Base-by-base conservation (phyloP, 2,329 filamentous ascomycete genomes). In the Fusarium aywerte region DNA sequence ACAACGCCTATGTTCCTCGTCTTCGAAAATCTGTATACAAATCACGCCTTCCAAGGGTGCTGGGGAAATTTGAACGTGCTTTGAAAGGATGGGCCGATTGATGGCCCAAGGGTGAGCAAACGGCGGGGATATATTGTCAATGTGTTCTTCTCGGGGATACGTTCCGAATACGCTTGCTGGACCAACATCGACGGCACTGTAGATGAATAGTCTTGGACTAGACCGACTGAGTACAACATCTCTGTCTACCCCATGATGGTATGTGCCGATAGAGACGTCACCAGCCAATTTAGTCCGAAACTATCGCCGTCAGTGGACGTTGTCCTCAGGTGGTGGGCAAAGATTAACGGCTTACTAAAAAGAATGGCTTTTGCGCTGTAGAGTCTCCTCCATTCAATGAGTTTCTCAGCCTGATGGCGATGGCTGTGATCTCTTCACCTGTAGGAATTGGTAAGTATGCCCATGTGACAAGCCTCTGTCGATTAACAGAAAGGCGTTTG, bases 121-220 rank as follows among this genome's bases (percentile, higher is more conserved):
- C 7, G 58, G 11, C 1, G 29, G 38, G 15, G 38, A 35, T 9
- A 2, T 4, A 4, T 31, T 29, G 3, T 7, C 12, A 7, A 21
- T 27, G 9, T 45, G 20, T 23, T 36, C 8, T n/a, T 33, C 27
- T 5, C 32, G 38, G 10, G 60, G 60, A 25, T 63, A 63, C 6
- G 44, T 58, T 11, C 60, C 60, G 15, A 63, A 63, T 4, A 63
- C 44, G n/a, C 58, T 63, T 13, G 51, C 43, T 36, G 58, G 58
- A 15, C 59, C 59, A 21, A 58, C 32, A 16, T 58, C 51, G 2
- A 58, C 44, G 36, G 40, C 39, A 23, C 29, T 51, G 4, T 63
- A 49, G 10, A 63, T 45, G 33, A 63, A 32, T 10, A 63, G 3
- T 20, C 43, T 43, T 1, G 60, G 59, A 3, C 32, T 58, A n/a